These are phyloP conservation scores for Helianthus annuus DNA, from an alignment of 129 eudicot species.

Conservation along the genomic window HanXRQr2.0-SUNRISE NC_035435.2:127393216-127393715, in stretches of 20 bases:
- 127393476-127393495: conserved; percentile 29
- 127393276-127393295: conserved; percentile 38
- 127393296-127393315: conserved; percentile 22
- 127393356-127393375: conserved; percentile 55
- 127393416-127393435: conserved; percentile 15
- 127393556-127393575: conserved; percentile 49
- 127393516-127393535: conserved; percentile 51
- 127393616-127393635: too few relatives aligned
- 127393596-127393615: conserved; percentile 35
- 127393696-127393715: too few relatives aligned
- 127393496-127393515: conserved; percentile 47
- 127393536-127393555: conserved; percentile 64
- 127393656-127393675: too few relatives aligned
- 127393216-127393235: conserved; percentile 72
- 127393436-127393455: conserved; percentile 7
- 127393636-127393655: too few relatives aligned
- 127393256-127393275: conserved; percentile 27
- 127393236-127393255: conserved; percentile 29
- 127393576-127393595: conserved; percentile 21
- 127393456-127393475: conserved; percentile 22
- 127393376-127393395: conserved; percentile 18
- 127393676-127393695: too few relatives aligned
- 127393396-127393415: conserved; percentile 9
- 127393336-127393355: conserved; percentile 43
- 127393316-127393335: conserved; percentile 21